Conservation (phyloP, 176 grass and related monocot species). For the Microstegium vimineum region DNA sequence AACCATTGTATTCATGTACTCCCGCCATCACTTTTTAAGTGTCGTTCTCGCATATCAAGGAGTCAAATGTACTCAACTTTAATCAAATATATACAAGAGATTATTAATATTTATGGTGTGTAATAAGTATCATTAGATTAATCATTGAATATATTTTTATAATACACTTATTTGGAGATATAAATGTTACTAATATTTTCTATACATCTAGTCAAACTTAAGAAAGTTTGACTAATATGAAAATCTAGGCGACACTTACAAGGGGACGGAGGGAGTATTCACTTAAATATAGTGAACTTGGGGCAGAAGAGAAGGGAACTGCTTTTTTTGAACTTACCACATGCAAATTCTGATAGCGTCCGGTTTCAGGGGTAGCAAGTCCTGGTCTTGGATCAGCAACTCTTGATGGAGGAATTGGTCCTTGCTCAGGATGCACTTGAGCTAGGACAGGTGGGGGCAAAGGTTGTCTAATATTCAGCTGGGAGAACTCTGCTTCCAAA, state of each 20-base stretch:
- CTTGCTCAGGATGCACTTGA: slow-evolving; percentile 53
- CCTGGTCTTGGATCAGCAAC: slow-evolving; percentile 90
- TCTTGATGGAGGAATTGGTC: slow-evolving; percentile 63
- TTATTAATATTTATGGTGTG: background rate
- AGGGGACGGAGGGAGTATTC: background rate
- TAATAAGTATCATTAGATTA: background rate
- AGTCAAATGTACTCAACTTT: background rate
- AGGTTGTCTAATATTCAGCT: slow-evolving; percentile 79
- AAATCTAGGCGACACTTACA: background rate
- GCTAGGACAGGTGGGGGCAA: slow-evolving; percentile 76
- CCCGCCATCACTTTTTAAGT: background rate
- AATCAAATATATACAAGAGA: background rate
- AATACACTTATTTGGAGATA: background rate
- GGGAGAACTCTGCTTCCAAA: slow-evolving; percentile 55
- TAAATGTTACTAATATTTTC: background rate
- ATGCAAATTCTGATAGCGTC: slow-evolving; percentile 76
- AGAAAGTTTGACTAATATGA: background rate
- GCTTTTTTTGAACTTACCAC: slow-evolving; percentile 53
- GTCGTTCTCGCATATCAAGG: background rate
- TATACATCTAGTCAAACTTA: background rate
- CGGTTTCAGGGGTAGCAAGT: slow-evolving; percentile 41
- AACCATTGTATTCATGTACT: background rate
- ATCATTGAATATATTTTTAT: background rate
- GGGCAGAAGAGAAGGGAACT: slow-evolving; percentile 10
- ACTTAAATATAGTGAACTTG: background rate